Percentiles rank a stretch among this genome's conserved stretches.
phyloP scores from a whole-genome alignment of 2,329 filamentous ascomycete genomes.

The Macroventuria anomochaeta region DNA sequence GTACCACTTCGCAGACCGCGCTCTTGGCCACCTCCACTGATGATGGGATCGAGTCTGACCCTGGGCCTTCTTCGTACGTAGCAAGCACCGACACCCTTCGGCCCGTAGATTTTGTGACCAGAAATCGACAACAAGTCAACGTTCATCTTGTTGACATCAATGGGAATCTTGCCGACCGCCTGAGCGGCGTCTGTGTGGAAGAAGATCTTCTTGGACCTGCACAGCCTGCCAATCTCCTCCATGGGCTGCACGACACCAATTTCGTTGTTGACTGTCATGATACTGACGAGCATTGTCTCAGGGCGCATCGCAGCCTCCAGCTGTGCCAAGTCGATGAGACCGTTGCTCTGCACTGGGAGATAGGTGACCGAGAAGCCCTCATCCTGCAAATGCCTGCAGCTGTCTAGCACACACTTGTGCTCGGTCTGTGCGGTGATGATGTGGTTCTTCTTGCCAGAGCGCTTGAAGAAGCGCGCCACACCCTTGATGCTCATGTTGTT shows the following conservation, averaged over 20 bases:
- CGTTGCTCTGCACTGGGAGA: conserved; percentile 84
- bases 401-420: conserved; percentile 98
- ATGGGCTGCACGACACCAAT: conserved; percentile 98
- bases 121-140: conserved; percentile 99
- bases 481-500: conserved; percentile 99
- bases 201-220: conserved; percentile 89
- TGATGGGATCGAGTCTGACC: conserved; percentile 93
- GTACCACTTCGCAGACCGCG: conserved; percentile 93
- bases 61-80: conserved; percentile 91
- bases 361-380: conserved; percentile 98
- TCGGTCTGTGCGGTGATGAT: conserved; percentile 98
- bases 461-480: conserved; percentile 92
- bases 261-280: conserved; percentile 99
- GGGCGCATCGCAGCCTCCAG: conserved; percentile 88
- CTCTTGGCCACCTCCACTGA: conserved; percentile 95
- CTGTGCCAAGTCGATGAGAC: conserved; percentile 82
- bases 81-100: conserved; percentile 95
- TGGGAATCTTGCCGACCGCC: conserved; percentile 96
- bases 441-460: conserved; percentile 95
- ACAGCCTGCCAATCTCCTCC: conserved; percentile 90
- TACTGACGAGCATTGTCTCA: conserved; percentile 89
- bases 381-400: conserved; percentile 94
- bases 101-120: conserved; percentile 97
- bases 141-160: conserved; percentile 98
- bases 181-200: conserved; percentile 98